These are phyloP conservation scores for Diutina siamensis DNA, from an alignment of 1,139 yeast species.

Conservation along the genomic window DNA sequence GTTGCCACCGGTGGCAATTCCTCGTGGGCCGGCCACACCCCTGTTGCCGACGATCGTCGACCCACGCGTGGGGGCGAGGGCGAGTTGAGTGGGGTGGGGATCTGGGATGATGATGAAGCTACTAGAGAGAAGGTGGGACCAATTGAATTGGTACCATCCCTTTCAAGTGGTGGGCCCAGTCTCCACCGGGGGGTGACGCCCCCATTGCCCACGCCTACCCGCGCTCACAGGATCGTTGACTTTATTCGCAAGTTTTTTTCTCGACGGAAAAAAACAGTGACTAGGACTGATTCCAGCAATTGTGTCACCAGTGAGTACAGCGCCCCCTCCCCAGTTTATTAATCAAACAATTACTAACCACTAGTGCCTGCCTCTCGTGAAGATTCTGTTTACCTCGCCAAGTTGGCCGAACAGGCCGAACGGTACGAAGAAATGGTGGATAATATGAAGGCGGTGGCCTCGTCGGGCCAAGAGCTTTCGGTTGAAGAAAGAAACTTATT, in stretches of 20 bases:
- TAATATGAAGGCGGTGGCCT: constrained; percentile 95
- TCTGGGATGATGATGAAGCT: no score
- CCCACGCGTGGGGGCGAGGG: neutral
- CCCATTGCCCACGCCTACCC: neutral
- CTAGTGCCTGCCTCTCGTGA: constrained; percentile 56
- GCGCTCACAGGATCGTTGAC: neutral
- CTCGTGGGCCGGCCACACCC: neutral
- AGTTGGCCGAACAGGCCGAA: constrained; percentile 99
- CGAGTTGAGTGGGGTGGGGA: no score
- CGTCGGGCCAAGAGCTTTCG: constrained; percentile 88
- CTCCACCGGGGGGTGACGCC: no score
- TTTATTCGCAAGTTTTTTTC: constrained; percentile 1
- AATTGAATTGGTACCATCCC: no score
- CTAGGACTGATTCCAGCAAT: neutral
- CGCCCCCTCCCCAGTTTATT: no score
- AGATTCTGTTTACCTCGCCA: constrained; percentile 97
- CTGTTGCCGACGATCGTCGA: neutral
- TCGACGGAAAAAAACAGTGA: constrained; percentile 5
- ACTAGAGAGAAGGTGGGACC: no score
- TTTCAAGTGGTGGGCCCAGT: no score
- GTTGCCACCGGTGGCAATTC: neutral
- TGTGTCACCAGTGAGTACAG: no score
- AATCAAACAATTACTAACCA: no score
- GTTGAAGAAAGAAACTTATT: constrained; percentile 96
- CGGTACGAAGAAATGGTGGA: constrained; percentile 99